Percentiles rank a stretch among this genome's conserved stretches.
Evolutionary conservation across 148 eudicot genomes (phyloP).

Genomic region (Cornus florida): DNA sequence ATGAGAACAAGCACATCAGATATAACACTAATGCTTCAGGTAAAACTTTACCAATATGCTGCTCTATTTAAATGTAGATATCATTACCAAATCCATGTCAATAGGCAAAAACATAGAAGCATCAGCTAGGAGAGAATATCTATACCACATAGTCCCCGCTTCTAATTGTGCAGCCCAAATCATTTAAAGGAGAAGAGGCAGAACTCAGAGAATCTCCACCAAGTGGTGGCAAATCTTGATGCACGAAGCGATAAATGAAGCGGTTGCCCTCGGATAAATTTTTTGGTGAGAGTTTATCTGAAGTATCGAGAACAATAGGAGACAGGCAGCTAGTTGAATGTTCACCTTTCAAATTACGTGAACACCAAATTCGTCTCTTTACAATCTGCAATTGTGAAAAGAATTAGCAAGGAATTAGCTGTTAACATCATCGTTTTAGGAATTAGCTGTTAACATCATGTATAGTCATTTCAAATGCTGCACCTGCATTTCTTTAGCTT

Average conservation of each 20-base stretch:
- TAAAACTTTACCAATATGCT: neutral
- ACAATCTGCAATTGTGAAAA: constrained; percentile 39
- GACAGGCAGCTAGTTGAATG: constrained; percentile 47
- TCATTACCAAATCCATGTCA: neutral
- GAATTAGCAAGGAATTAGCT: constrained; percentile 9
- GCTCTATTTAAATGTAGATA: neutral
- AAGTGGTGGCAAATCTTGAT: constrained; percentile 35
- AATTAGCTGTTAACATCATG: neutral
- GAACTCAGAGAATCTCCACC: constrained; percentile 27
- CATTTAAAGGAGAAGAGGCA: constrained; percentile 36
- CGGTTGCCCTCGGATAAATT: constrained; percentile 44
- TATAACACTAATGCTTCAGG: neutral
- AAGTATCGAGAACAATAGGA: constrained; percentile 75
- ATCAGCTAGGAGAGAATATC: constrained; percentile 6
- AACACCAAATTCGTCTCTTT: constrained; percentile 47
- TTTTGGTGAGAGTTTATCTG: constrained; percentile 38
- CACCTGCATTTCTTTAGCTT: constrained; percentile 86
- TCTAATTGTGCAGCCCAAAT: constrained; percentile 53
- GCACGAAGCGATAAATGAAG: constrained; percentile 71
- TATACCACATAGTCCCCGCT: constrained; percentile 94
- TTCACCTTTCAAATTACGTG: constrained; percentile 39
- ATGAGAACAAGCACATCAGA: constrained; percentile 1
- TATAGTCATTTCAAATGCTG: neutral
- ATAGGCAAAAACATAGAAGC: neutral
- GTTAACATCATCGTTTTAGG: neutral